phyloP scores from a whole-genome alignment of 1,139 yeast genomes.

The Lodderomyces jiufengensis region DNA sequence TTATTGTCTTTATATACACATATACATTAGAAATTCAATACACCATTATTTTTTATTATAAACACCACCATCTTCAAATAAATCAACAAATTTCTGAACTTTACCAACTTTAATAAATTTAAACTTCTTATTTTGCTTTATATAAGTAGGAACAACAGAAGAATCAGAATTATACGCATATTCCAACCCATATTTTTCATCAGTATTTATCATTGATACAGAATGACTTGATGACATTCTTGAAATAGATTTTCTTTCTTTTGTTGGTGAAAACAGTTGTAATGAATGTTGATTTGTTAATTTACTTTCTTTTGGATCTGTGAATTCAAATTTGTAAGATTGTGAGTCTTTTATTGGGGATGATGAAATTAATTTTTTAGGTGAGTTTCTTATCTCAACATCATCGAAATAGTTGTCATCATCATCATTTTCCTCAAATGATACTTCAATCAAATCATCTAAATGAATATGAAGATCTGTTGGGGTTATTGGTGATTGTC shows the following conservation, averaged over 20 bases:
- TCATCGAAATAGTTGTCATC: constrained; percentile 7
- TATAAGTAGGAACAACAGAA: constrained; percentile 35
- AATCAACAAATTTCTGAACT: constrained; percentile 45
- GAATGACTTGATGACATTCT: constrained; percentile 21
- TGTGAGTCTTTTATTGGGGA: constrained; percentile 5
- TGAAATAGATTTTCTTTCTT: constrained; percentile 12
- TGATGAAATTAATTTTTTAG: constrained; percentile 1
- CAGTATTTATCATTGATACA: constrained; percentile 22
- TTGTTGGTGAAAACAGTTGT: constrained; percentile 20
- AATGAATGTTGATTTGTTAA: constrained; percentile 10
- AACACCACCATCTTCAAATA: constrained; percentile 33
- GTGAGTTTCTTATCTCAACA: too few relatives aligned
- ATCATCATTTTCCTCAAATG: constrained; percentile 8
- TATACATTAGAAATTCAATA: too few relatives aligned
- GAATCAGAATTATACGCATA: constrained; percentile 31
- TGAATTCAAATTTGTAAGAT: constrained; percentile 3
- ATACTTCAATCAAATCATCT: constrained; percentile 11
- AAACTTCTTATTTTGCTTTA: constrained; percentile 43
- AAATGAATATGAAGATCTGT: constrained; percentile 5
- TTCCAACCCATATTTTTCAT: constrained; percentile 23
- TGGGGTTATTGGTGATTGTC: constrained; percentile 4
- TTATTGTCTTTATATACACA: too few relatives aligned
- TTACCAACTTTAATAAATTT: constrained; percentile 47
- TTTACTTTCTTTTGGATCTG: constrained; percentile 6
- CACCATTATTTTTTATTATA: too few relatives aligned